Percentiles rank a stretch among this genome's conserved stretches.
phyloP scores from a whole-genome alignment of 106 monocot species.

The Dendrobium catenatum region DNA sequence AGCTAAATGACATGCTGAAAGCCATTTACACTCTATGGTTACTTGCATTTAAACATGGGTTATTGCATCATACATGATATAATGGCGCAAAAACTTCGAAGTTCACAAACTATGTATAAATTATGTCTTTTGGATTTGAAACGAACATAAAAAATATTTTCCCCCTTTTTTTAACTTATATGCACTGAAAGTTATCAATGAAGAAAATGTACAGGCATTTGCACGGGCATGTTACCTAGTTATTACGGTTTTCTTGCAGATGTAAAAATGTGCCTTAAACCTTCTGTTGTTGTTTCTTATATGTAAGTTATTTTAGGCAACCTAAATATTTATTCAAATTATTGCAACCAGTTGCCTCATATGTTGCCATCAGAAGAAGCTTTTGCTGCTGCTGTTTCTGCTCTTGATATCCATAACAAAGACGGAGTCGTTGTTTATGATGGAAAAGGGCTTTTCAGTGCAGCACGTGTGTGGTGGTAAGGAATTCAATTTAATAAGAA shows the following conservation, averaged over 20 bases:
- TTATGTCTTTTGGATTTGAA: background rate
- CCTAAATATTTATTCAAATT: background rate
- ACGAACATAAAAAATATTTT: background rate
- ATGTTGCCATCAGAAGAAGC: constrained; percentile 97
- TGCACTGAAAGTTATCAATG: background rate
- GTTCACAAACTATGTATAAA: background rate
- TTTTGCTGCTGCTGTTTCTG: constrained; percentile 94
- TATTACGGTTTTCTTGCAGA: no score
- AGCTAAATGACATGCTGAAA: background rate
- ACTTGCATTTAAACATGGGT: background rate
- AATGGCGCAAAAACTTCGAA: background rate
- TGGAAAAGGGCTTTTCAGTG: constrained; percentile 97
- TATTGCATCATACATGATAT: background rate
- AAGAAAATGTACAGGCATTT: background rate
- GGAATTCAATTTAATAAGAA: constrained; percentile 3
- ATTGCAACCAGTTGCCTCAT: constrained; percentile 66
- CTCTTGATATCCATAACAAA: constrained; percentile 85
- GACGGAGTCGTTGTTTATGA: constrained; percentile 94
- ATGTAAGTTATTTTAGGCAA: background rate
- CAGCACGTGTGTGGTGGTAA: constrained; percentile 99
- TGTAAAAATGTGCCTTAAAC: no score
- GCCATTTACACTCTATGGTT: background rate
- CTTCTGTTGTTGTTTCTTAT: background rate
- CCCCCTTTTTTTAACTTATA: background rate
- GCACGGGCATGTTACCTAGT: no score